A percentile compares a stretch with the other conserved stretches of the same genome.
These are phyloP conservation scores for Saturnispora sekii DNA, from an alignment of 805 yeast species.

Conservation along the genomic window DNA sequence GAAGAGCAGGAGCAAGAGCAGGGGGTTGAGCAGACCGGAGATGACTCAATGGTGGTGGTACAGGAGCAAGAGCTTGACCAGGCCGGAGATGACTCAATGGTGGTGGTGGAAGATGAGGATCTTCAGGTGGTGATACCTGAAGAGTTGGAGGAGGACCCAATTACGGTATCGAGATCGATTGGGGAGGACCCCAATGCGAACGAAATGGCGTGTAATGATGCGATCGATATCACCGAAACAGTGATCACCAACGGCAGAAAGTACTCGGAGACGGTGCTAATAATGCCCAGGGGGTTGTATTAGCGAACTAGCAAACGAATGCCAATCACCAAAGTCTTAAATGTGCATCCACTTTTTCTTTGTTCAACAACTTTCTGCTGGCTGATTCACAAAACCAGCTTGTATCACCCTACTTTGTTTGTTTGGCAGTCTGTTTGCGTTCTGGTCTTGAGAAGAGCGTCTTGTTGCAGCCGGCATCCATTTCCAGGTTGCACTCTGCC, in stretches of 20 bases:
- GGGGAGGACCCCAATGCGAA: slow-evolving; percentile 5
- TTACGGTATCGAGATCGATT: not conserved
- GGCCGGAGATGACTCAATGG: not conserved
- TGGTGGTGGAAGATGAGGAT: not conserved
- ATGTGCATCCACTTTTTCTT: too few relatives aligned
- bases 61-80: not conserved
- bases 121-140: not conserved
- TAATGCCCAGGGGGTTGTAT: not conserved
- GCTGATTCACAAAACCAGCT: too few relatives aligned
- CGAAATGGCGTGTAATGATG: slow-evolving; percentile 6
- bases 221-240: not conserved
- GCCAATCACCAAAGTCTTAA: too few relatives aligned
- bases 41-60: not conserved
- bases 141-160: slow-evolving; percentile 1
- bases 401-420: too few relatives aligned
- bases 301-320: too few relatives aligned
- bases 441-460: too few relatives aligned
- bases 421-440: too few relatives aligned
- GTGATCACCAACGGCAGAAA: not conserved
- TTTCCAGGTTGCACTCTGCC: too few relatives aligned
- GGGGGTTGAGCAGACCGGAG: not conserved
- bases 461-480: too few relatives aligned
- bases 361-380: too few relatives aligned
- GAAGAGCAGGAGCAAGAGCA: not conserved
- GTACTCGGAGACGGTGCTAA: slow-evolving; percentile 4